Base-by-base conservation (phyloP, 345 rosid species). In the Salix suchowensis region DNA sequence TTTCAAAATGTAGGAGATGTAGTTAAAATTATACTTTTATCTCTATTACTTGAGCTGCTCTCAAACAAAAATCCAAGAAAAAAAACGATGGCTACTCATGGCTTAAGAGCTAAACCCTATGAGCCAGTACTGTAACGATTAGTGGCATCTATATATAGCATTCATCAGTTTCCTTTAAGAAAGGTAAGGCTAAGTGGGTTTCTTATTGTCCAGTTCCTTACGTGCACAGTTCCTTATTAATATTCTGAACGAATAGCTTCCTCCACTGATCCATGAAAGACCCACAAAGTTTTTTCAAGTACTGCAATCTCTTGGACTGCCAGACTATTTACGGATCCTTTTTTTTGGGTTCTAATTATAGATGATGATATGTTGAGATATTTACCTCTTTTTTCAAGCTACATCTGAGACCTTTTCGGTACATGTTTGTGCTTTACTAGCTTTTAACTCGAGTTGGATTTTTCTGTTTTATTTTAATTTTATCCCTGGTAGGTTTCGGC, bases 401-500 rank as follows among this genome's bases (percentile, higher is more conserved):
- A n/a, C 23, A 2, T 23, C 23, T n/a, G 11, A n/a, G 62, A 10
- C 62, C 62, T 58, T 54, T 7, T 58, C 26, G 23, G 10, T 55
- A 3, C 10, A 58, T n/a, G 14, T 11, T n/a, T 23, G 62, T 58
- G 62, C 28, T 58, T n/a, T 58, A 4, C 28, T 58, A 58, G 62
- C 62, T 23, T n/a, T 3, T 23, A 58, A n/a, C 62, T 9, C 9
- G 4, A n/a, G 23, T 8, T 55, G 28, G 28, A 55, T n/a, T 55
- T 55, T 55, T 58, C 37, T 10, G 2, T 40, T 10, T 39, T 39
- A 39, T 39, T 39, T 40, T 10, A 40, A n/a, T 3, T 23, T 9
- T n/a, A 9, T 58, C 23, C 14, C 9, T 58, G 46, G 61, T 79
- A 92, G 97, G 97, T 84, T 28, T 90, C 97, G 58, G 91, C 97